Evolutionary conservation across 2,329 filamentous ascomycete species (phyloP).

Genomic region (Scedosporium aurantiacum): DNA sequence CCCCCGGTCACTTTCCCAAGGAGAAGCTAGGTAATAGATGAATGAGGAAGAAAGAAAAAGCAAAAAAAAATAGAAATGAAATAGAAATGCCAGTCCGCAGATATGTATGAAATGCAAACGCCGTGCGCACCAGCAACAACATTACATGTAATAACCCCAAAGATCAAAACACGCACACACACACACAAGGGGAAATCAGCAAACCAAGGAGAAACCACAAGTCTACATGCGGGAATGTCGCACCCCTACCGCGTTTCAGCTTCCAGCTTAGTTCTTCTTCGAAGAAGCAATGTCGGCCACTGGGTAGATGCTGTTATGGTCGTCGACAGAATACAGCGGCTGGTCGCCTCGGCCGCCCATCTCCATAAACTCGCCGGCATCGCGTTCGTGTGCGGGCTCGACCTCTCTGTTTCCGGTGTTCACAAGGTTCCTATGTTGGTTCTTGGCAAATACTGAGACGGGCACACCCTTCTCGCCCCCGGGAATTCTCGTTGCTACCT

Average conservation of each 20-base stretch:
- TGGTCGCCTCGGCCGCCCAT: constrained; percentile 82
- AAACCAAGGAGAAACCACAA: not conserved
- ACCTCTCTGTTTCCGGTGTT: constrained; percentile 42
- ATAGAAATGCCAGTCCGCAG: not conserved
- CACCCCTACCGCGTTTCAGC: not conserved
- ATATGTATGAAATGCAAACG: not conserved
- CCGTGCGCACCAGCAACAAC: not conserved
- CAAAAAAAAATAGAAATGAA: not conserved
- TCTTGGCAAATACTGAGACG: constrained; percentile 68
- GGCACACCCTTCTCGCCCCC: constrained; percentile 44
- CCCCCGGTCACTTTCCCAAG: not conserved
- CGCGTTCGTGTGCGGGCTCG: constrained; percentile 55
- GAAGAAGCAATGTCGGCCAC: constrained; percentile 16
- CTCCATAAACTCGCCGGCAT: constrained; percentile 66
- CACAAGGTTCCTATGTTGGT: constrained; percentile 30
- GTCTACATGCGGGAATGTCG: no score
- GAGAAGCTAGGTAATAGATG: not conserved
- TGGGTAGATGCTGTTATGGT: constrained; percentile 40
- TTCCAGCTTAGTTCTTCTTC: not conserved
- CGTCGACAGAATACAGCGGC: constrained; percentile 54
- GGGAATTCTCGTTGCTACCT: constrained; percentile 40
- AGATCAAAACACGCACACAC: not conserved
- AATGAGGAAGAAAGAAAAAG: not conserved
- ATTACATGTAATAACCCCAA: not conserved
- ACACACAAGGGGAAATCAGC: not conserved